Evolutionary conservation across 1,284 basidiomycete species (phyloP), one percentile per base, ranked within the genome.

Genomic region (Rhodotorula mucilaginosa): DNA sequence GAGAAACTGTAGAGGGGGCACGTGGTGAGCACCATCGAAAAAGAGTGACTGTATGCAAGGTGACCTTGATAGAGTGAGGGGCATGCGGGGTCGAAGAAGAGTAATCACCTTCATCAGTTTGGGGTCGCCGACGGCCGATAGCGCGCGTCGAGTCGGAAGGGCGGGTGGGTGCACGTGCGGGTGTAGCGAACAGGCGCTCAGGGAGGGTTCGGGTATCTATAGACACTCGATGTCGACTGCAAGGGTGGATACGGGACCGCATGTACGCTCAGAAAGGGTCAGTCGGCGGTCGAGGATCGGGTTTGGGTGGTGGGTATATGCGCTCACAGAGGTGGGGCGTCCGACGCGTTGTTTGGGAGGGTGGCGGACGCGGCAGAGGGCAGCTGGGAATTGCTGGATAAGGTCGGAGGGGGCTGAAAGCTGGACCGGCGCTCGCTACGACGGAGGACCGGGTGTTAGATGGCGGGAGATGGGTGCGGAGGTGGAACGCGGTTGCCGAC

Each of bases 1-100:
- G 70, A 81, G 74, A 60, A 77, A 79, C 76, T 79, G 74, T 65
- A 7, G 29, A 18, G 34, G 7, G 31, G 58, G 34, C n/a, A 13
- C 18, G 39, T 16, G 21, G 54, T n/a, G 21, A 56, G n/a, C 15
- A 13, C 13, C 13, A n/a, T 29, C 26, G 54, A 10, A 44, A 34
- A 12, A 44, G 39, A 44, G 10, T 44, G 39, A 10, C 21, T 13
- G 21, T 12, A 13, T 13, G 6, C 8, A 16, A 13, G 57, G 1
- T 4, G 23, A 54, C 12, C 12, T 7, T 21, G 29, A 16, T 18
- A 12, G 39, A 44, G 39, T 44, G 39, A 44, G 39, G 47, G 31
- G 47, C 6, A 51, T 61, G 31, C 39, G 49, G 31, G 60, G 47
- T 13, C 21, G 31, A 31, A 21, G 61, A 52, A 34, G 49, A n/a